These are phyloP conservation scores for Alternaria alternata DNA, from an alignment of 2,329 filamentous ascomycete genomes.

Conservation along the genomic window DNA sequence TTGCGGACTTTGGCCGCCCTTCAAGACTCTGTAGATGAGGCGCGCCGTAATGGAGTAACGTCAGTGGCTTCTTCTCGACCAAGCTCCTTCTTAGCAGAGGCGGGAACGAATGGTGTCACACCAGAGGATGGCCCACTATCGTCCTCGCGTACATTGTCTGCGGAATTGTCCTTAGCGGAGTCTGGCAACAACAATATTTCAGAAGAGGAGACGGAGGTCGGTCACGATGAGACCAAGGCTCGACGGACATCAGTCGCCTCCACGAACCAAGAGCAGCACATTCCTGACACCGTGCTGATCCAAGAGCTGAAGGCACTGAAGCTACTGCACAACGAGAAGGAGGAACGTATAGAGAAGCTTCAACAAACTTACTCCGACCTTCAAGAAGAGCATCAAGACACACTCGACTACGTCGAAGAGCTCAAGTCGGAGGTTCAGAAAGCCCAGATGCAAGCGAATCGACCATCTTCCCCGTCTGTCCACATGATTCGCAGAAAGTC, in stretches of 20 bases:
- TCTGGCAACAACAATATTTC: conserved; percentile 56
- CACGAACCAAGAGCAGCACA: conserved; percentile 21
- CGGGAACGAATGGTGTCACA: conserved; percentile 72
- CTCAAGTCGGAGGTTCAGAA: conserved; percentile 87
- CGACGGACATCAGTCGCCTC: conserved; percentile 33
- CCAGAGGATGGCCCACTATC: conserved; percentile 72
- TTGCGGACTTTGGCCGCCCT: conserved; percentile 82
- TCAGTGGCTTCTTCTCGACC: conserved; percentile 68
- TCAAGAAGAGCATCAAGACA: conserved; percentile 80
- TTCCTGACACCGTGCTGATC: conserved; percentile 26
- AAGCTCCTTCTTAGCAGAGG: conserved; percentile 84
- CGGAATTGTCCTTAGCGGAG: conserved; percentile 88
- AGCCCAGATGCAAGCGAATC: conserved; percentile 70
- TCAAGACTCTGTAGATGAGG: conserved; percentile 84
- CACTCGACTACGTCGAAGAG: conserved; percentile 86
- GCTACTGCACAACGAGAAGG: conserved; percentile 76
- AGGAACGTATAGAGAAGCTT: conserved; percentile 75
- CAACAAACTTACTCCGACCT: conserved; percentile 83
- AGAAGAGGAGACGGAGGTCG: conserved; percentile 59
- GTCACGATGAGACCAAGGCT: conserved; percentile 67
- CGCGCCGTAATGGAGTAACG: conserved; percentile 65
- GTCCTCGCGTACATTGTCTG: conserved; percentile 90
- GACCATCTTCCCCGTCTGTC: conserved; percentile 70
- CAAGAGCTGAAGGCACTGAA: conserved; percentile 77
- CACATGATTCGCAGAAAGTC: conserved; percentile 93